These are phyloP conservation scores for Wickerhamomyces xylosicus DNA, from an alignment of 805 yeast genomes.

Conservation along the genomic window DNA sequence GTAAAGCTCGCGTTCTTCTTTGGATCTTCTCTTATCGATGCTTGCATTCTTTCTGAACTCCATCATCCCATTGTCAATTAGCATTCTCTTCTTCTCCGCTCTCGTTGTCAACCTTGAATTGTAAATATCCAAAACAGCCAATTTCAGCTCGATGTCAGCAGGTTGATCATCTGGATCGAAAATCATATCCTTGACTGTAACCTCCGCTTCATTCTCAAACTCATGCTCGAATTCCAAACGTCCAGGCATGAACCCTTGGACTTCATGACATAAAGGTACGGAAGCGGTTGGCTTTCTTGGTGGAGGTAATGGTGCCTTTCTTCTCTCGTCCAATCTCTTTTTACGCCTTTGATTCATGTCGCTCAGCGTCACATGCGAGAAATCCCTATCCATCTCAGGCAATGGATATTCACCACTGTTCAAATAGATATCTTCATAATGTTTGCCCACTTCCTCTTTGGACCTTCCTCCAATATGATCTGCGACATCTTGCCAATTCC, in stretches of 20 bases:
- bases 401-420: slow-evolving; percentile 71
- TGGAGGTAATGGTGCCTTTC: slow-evolving; percentile 70
- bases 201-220: slow-evolving; percentile 94
- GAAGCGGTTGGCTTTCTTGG: slow-evolving; percentile 86
- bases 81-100: slow-evolving; percentile 82
- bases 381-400: slow-evolving; percentile 73
- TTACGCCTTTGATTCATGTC: slow-evolving; percentile 63
- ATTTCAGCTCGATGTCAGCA: slow-evolving; percentile 81
- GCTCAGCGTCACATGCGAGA: slow-evolving; percentile 48
- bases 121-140: slow-evolving; percentile 81
- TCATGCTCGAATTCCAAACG: slow-evolving; percentile 94
- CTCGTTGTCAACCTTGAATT: slow-evolving; percentile 82
- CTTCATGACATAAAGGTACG: slow-evolving; percentile 91
- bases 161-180: slow-evolving; percentile 90
- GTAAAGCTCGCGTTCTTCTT: slow-evolving; percentile 80
- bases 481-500: slow-evolving; percentile 97
- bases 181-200: slow-evolving; percentile 87
- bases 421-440: slow-evolving; percentile 65
- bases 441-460: slow-evolving; percentile 84
- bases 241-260: slow-evolving; percentile 98
- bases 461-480: slow-evolving; percentile 91
- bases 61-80: slow-evolving; percentile 65
- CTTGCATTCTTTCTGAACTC: slow-evolving; percentile 81
- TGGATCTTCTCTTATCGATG: slow-evolving; percentile 73
- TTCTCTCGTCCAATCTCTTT: slow-evolving; percentile 59